Evolutionary conservation across 306 rosid genomes (phyloP).

Genomic region (Cyclanthera cordifolia): DNA sequence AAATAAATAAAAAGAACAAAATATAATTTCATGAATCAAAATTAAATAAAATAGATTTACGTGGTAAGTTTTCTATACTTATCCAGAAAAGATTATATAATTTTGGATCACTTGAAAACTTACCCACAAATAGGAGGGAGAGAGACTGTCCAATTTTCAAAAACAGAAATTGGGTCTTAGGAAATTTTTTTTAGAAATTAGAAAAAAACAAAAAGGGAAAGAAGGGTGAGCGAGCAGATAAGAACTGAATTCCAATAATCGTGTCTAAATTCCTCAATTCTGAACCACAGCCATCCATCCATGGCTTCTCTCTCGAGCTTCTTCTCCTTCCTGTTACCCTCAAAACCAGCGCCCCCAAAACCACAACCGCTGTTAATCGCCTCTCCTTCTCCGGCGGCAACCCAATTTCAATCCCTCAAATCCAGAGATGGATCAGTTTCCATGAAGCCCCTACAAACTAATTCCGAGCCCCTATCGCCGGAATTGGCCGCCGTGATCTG

Average conservation of each 20-base stretch:
- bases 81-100: too few relatives aligned
- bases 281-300: conserved; percentile 44
- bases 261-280: background rate
- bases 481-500: conserved; percentile 39
- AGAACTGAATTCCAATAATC: background rate
- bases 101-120: background rate
- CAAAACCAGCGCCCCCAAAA: conserved; percentile 33
- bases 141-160: too few relatives aligned
- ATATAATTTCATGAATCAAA: too few relatives aligned
- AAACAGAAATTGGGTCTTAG: too few relatives aligned
- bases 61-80: too few relatives aligned
- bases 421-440: conserved; percentile 14
- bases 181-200: too few relatives aligned
- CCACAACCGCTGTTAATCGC: conserved; percentile 27
- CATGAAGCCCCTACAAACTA: conserved; percentile 13
- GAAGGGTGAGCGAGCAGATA: background rate
- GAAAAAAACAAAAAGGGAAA: background rate
- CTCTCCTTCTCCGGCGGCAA: conserved; percentile 9
- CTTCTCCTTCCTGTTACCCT: conserved; percentile 49
- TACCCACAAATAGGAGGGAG: too few relatives aligned
- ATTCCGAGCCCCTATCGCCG: conserved; percentile 19
- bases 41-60: too few relatives aligned
- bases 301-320: conserved; percentile 47
- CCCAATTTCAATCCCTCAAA: conserved; percentile 18
- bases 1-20: too few relatives aligned